Evolutionary conservation across 1,284 basidiomycete species (phyloP).

Genomic region (Flammula alnicola): DNA sequence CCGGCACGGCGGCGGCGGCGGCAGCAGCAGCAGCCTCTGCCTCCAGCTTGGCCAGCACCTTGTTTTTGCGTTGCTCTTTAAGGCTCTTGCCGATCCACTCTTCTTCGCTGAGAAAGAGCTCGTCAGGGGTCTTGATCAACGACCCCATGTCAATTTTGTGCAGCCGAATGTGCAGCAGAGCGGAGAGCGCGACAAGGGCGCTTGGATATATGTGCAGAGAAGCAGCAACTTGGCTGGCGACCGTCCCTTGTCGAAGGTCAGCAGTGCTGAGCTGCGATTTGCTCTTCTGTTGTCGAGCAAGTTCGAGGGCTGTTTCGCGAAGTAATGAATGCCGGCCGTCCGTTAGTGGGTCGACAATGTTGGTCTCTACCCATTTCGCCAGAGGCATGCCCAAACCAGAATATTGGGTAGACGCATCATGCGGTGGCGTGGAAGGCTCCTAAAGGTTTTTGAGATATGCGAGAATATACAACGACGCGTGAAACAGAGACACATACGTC

Average conservation of each 20-base stretch:
- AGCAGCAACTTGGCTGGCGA: slow-evolving; percentile 44
- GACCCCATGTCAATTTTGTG: slow-evolving; percentile 70
- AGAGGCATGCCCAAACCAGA: slow-evolving; percentile 49
- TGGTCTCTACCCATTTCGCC: slow-evolving; percentile 58
- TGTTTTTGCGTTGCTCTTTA: slow-evolving; percentile 34
- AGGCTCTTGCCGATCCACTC: slow-evolving; percentile 58
- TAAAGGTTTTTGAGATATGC: background rate
- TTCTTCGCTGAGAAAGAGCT: slow-evolving; percentile 66
- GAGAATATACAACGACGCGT: background rate
- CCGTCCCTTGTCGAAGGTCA: slow-evolving; percentile 17
- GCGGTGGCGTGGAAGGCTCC: background rate
- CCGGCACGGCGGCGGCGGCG: background rate
- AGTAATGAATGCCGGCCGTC: slow-evolving; percentile 53
- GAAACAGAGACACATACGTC: slow-evolving; percentile 23
- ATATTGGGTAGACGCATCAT: background rate
- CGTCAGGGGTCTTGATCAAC: slow-evolving; percentile 62
- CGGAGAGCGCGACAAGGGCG: slow-evolving; percentile 44
- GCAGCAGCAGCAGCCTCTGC: slow-evolving; percentile 6
- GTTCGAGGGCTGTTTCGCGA: slow-evolving; percentile 40
- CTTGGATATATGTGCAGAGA: slow-evolving; percentile 50
- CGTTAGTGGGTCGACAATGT: slow-evolving; percentile 66
- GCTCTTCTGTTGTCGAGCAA: slow-evolving; percentile 24
- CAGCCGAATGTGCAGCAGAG: slow-evolving; percentile 45
- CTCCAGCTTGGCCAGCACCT: slow-evolving; percentile 28
- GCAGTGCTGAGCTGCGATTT: slow-evolving; percentile 11